Base-by-base conservation (phyloP, 2,329 filamentous ascomycete genomes). In the Karstenula rhodostoma region DNA sequence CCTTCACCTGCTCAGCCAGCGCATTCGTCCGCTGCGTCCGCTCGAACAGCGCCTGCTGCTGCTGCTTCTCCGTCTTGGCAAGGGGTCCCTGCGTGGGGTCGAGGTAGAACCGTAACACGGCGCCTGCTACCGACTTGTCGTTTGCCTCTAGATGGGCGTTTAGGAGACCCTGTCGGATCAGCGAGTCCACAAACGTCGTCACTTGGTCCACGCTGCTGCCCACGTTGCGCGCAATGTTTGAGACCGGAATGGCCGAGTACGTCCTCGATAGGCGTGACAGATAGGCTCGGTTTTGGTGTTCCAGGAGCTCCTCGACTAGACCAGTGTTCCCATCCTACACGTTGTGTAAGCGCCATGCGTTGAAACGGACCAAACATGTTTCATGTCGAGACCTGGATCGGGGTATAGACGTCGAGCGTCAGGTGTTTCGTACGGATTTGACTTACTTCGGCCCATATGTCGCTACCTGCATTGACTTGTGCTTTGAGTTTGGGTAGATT, bases 241-340 rank as follows among this genome's bases (percentile, higher is more conserved):
- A 76, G 10, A 89, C 78, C 4, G 86, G 84, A 35, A 90, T 80
- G 6, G 87, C 86, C 33, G 85, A 84, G 72, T 94, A 97, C 3
- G 92, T 88, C 55, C 86, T 85, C 47, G 89, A 88, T 27, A 98
- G 83, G 60, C 88, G 88, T 35, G 90, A 82, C 59, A 98, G 87
- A 61, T 91, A 89, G 81, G 90, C 93, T 68, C 89, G 88, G 67
- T 91, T 88, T 73, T 94, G 92, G 10, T 90, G 88, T 22, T 85
- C 81, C 42, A 90, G 76, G 12, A 94, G 89, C 73, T 92, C 87
- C 4, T 82, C 79, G 13, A 96, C 83, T 15, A 98, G 85, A 3
- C 89, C 86, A 4, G 80, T 77, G 70, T 96, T 98, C 49, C 87
- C 86, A 68, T 98, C 93, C 67, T 86, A 62, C 17, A 47, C 25